Evolutionary conservation across 148 eudicot genomes (phyloP).

Genomic region (Silene latifolia): DNA sequence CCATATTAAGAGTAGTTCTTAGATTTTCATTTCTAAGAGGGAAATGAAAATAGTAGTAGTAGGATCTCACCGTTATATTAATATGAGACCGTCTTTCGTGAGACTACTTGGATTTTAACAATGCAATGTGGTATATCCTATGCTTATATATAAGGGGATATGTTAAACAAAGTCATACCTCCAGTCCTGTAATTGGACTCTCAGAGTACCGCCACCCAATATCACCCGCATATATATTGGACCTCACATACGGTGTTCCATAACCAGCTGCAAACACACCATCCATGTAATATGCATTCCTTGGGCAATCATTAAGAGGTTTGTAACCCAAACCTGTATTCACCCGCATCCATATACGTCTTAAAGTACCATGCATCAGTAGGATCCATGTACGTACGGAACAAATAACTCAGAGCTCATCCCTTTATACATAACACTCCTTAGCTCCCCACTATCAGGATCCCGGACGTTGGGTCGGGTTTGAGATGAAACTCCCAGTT

Average conservation of each 20-base stretch:
- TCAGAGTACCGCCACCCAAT: slow-evolving; percentile 92
- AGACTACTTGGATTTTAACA: too few relatives aligned
- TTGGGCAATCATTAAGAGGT: slow-evolving; percentile 91
- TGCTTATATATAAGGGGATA: not conserved
- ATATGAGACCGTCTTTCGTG: too few relatives aligned
- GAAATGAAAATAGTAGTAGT: too few relatives aligned
- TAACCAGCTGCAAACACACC: slow-evolving; percentile 85
- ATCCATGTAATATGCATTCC: slow-evolving; percentile 90
- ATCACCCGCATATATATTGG: slow-evolving; percentile 87
- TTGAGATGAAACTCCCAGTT: slow-evolving; percentile 93
- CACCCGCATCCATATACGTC: slow-evolving; percentile 99
- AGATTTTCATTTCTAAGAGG: too few relatives aligned
- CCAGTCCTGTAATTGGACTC: slow-evolving; percentile 81
- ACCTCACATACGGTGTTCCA: slow-evolving; percentile 74
- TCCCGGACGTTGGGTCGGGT: slow-evolving; percentile 81
- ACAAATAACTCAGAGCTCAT: slow-evolving; percentile 89
- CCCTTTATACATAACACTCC: slow-evolving; percentile 91
- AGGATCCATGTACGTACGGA: slow-evolving; percentile 98
- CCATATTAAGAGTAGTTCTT: too few relatives aligned
- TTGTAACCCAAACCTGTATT: slow-evolving; percentile 91
- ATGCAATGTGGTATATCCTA: too few relatives aligned
- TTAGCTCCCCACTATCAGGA: slow-evolving; percentile 50
- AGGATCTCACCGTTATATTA: too few relatives aligned
- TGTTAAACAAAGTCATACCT: slow-evolving; percentile 40
- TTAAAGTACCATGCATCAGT: slow-evolving; percentile 97